phyloP scores from a whole-genome alignment of 805 yeast genomes.

The Metschnikowia aberdeeniae region DNA sequence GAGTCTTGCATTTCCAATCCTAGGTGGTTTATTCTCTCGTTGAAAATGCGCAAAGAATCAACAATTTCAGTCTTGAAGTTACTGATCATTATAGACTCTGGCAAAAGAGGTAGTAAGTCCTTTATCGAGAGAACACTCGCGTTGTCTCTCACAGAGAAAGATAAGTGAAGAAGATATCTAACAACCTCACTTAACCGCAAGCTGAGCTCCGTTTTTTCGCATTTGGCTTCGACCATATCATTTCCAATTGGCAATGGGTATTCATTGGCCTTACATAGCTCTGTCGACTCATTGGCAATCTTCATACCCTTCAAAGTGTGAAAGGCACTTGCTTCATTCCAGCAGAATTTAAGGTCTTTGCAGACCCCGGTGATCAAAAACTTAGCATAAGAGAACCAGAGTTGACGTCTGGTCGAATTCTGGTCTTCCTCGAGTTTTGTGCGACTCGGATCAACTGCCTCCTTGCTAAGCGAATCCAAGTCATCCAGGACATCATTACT shows the following conservation, averaged over 20 bases:
- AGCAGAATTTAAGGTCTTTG: not conserved
- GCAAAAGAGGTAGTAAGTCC: constrained; percentile 79
- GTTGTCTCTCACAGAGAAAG: constrained; percentile 22
- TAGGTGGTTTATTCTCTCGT: constrained; percentile 58
- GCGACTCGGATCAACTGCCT: constrained; percentile 17
- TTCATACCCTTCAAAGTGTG: no score
- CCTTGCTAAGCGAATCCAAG: not conserved
- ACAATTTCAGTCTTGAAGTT: constrained; percentile 82
- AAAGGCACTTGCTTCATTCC: not conserved
- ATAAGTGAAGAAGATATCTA: constrained; percentile 29
- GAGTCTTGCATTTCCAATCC: constrained; percentile 76
- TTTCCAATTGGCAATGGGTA: constrained; percentile 17
- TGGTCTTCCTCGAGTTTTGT: constrained; percentile 33
- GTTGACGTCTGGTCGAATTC: constrained; percentile 50
- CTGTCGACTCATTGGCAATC: no score
- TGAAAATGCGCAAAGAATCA: constrained; percentile 69
- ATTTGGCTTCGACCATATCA: constrained; percentile 15
- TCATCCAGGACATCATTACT: not conserved
- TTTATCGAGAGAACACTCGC: constrained; percentile 54
- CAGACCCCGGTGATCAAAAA: constrained; percentile 35
- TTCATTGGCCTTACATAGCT: not conserved
- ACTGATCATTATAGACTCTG: constrained; percentile 77
- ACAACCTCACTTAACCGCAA: constrained; percentile 23
- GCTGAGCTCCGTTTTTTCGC: constrained; percentile 4
- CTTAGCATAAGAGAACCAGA: constrained; percentile 69